Base-by-base conservation (phyloP, 345 rosid species). In the Eucalyptus pauciflora region DNA sequence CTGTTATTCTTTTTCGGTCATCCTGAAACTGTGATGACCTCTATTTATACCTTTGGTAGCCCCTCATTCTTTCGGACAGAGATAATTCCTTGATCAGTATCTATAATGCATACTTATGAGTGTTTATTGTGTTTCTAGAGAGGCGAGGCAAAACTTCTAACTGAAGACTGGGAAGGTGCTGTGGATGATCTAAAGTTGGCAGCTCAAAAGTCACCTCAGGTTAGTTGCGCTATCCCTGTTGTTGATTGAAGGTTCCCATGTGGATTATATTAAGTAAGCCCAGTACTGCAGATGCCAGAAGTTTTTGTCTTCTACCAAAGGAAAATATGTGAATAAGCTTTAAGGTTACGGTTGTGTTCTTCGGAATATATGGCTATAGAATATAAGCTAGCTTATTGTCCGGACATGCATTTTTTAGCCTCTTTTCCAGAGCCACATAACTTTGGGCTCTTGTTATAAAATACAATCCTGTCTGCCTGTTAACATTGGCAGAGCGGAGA, bases 121-220 rank as follows among this genome's bases (percentile, higher is more conserved):
- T 69, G 22, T 45, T 76, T 83, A 85, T 87, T 86, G 29, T 43
- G 69, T 31, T 87, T 83, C 64, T 90, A 98, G 99, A 95, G 99
- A 88, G 99, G 99, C 88, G 98, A 98, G 94, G 99, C 99, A 90
- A 97, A 96, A 95, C 94, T 97, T 87, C 92, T 98, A 91, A 92
- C 92, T 8, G 99, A 98, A 93, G 99, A 98, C 88, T 98, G 97
- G 97, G 99, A 97, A 95, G 99, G 99, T 90, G 99, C 99, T 51
- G 96, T 98, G 86, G 96, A 94, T 67, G 99, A 98, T 93, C 90
- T 97, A 62, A 96, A 96, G 89, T 90, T 95, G 49, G 99, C 99
- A 18, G 98, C 99, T 90, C 95, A 97, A 91, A 90, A 88, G 87
- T 96, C 97, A 43, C 97, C 99, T 86, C 99, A 97, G 99, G 99